A percentile compares a stretch with the other conserved stretches of the same genome.
Evolutionary conservation across 2,329 filamentous ascomycete genomes (phyloP).

Genomic region (Colletotrichum melonis): DNA sequence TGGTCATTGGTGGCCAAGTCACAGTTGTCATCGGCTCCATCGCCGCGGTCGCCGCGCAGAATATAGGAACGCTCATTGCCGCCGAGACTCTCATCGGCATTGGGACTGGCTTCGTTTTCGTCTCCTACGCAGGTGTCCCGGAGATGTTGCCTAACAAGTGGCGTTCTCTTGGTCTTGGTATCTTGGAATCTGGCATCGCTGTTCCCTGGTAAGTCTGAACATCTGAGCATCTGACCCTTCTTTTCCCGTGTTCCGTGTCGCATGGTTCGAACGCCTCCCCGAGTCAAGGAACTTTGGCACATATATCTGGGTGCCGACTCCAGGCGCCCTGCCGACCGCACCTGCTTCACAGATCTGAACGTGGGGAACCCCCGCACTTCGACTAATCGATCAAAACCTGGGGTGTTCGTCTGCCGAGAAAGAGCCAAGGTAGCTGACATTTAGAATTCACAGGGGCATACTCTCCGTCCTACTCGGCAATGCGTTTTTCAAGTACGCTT

Average conservation of each 20-base stretch:
- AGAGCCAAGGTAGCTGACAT: conserved; percentile 10
- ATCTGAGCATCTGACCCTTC: conserved; percentile 32
- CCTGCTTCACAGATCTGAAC: background rate
- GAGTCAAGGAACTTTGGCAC: conserved; percentile 16
- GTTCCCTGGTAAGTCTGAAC: conserved; percentile 36
- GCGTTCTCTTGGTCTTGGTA: conserved; percentile 36
- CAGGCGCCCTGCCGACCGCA: conserved; percentile 26
- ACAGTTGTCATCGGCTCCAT: conserved; percentile 36
- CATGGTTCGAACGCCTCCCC: conserved; percentile 37
- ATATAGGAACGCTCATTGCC: conserved; percentile 40
- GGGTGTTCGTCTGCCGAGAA: conserved; percentile 3
- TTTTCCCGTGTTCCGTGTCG: conserved; percentile 10
- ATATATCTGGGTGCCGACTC: background rate
- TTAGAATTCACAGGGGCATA: conserved; percentile 38
- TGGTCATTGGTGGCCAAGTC: conserved; percentile 30
- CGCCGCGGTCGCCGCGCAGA: conserved; percentile 40
- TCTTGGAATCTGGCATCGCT: conserved; percentile 33
- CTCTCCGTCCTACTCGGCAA: conserved; percentile 43
- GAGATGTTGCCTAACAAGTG: conserved; percentile 50
- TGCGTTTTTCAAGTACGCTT: conserved; percentile 42
- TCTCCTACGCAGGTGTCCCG: conserved; percentile 46
- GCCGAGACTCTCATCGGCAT: conserved; percentile 46
- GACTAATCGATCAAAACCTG: background rate
- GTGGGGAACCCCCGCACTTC: conserved; percentile 15
- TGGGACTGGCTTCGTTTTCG: conserved; percentile 46